phyloP scores from a whole-genome alignment of 139 green algal species.

The Edaphochlamys debaryana region DNA sequence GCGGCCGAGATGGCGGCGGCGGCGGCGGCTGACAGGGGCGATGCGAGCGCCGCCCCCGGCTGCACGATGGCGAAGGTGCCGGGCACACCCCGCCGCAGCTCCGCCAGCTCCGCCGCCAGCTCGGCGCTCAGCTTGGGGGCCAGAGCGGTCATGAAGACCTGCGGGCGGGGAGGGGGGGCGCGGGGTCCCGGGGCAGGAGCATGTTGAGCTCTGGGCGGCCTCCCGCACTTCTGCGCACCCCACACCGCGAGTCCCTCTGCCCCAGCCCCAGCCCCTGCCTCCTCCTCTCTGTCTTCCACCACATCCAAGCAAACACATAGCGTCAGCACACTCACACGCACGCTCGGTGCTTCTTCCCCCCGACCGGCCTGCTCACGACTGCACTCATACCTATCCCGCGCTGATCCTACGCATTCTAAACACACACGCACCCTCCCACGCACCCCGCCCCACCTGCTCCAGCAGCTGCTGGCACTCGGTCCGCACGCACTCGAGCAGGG shows the following conservation, averaged over 20 bases:
- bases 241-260: no score
- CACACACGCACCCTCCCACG: not conserved
- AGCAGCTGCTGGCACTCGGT: constrained; percentile 19
- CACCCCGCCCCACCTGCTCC: not conserved
- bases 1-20: not conserved
- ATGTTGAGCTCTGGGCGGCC: no score
- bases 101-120: constrained; percentile 12
- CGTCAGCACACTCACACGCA: no score
- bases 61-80: constrained; percentile 14
- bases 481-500: constrained; percentile 14
- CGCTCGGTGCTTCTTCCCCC: no score
- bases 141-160: not conserved
- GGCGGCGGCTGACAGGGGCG: not conserved
- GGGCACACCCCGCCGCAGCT: not conserved
- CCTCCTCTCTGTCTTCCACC: no score
- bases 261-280: no score
- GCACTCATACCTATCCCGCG: no score
- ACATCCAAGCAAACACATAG: no score
- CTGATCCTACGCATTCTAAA: no score
- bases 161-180: not conserved
- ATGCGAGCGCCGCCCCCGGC: not conserved
- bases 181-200: no score
- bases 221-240: no score
- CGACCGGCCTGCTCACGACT: no score
- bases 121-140: not conserved